Evolutionary conservation across 345 rosid genomes (phyloP).

Genomic region (Eutrema heterophyllum): DNA sequence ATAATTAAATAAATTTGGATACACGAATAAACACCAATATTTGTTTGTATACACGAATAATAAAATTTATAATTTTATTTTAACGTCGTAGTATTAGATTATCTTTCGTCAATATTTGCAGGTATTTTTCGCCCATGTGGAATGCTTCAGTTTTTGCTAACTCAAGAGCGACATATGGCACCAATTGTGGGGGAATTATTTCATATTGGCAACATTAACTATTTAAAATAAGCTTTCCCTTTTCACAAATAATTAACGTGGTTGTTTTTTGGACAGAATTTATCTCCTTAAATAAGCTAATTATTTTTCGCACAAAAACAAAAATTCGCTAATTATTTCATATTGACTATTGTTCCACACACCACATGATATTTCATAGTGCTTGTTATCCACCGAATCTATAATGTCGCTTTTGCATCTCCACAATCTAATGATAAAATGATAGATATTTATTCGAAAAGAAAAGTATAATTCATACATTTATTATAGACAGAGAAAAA

Average conservation of each 20-base stretch:
- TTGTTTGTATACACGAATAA: background rate
- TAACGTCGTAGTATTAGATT: background rate
- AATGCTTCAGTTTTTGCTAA: background rate
- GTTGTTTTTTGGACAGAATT: no score
- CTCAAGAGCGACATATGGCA: constrained; percentile 19
- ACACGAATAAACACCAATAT: background rate
- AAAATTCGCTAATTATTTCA: no score
- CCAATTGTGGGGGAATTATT: constrained; percentile 17
- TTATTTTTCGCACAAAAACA: no score
- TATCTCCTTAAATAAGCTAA: background rate
- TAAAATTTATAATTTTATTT: no score
- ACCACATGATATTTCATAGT: constrained; percentile 4
- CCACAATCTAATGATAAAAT: background rate
- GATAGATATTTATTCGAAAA: constrained; percentile 10
- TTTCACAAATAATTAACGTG: constrained; percentile 3
- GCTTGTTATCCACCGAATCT: constrained; percentile 24
- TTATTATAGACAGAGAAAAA: background rate
- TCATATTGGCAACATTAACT: no score
- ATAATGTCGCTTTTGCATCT: constrained; percentile 22
- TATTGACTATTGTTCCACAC: background rate
- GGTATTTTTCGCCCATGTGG: constrained; percentile 16
- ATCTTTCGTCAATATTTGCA: constrained; percentile 1
- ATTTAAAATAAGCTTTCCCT: background rate
- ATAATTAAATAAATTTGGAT: background rate
- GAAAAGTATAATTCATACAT: background rate